Evolutionary conservation across 768 basidiomycete species (phyloP), one percentile per base, ranked within the genome.

Genomic region (Suillus variegatus): DNA sequence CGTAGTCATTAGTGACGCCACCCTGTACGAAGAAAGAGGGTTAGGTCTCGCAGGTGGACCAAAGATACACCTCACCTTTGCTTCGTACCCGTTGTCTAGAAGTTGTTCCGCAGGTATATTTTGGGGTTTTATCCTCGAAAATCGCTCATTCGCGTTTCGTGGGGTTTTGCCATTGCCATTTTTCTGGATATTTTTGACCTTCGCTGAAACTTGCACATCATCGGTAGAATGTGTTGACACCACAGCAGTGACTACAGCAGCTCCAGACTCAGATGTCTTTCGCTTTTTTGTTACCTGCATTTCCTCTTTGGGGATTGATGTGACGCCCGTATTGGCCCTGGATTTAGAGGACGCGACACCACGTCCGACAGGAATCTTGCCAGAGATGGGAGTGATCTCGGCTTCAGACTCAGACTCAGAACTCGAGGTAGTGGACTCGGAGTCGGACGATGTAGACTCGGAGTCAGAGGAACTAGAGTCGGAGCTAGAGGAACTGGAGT

Each of bases 1-100:
- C 97, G 70, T 99, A 99, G 74, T 99, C 97, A 67, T 89, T 89
- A 28, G 68, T 68, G 1, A 82, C 81, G 0, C 86, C 93, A 3
- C 87, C 82, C 92, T 91, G 68, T 18, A 22, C 22, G 61, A 12
- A 32, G n/a, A 40, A 1, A 47, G 66, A 5, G 62, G 55, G 18
- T 47, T 46, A 57, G 32, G 35, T 41, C 46, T 44, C 60, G 38
- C 32, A 8, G 6, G 14, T 49, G 40, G 32, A 44, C 52, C 56
- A 36, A 60, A 41, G 40, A 60, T 43, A 38, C 49, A 44, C 75
- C 82, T 69, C 70, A 93, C 96, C 83, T 89, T 92, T 52, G 88
- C 85, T 63, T 89, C 84, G 71, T 96, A 99, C 35, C 87, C 82
- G 72, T 97, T 99, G 71, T 95, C 86, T 60, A 83, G 70, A 35